These are phyloP conservation scores for Cladosporium sp. DNA, from an alignment of 2,329 filamentous ascomycete genomes.

Conservation along the genomic window DNA sequence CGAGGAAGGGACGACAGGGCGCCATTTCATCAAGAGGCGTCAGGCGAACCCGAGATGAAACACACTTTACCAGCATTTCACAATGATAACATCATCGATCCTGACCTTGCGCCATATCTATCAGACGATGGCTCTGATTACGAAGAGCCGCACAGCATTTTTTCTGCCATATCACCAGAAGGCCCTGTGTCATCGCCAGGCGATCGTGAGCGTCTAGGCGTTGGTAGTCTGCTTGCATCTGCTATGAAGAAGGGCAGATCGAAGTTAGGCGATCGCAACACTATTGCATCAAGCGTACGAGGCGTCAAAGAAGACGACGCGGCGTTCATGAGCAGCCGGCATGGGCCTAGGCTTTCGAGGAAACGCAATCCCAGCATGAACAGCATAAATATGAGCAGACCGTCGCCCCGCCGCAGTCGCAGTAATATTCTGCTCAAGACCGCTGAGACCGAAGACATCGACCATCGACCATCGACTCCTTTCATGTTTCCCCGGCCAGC, in stretches of 20 bases:
- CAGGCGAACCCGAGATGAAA: slow-evolving; percentile 62
- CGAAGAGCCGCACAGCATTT: slow-evolving; percentile 83
- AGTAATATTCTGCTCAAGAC: slow-evolving; percentile 51
- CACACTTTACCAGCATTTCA: slow-evolving; percentile 83
- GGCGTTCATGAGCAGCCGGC: slow-evolving; percentile 61
- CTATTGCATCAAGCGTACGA: slow-evolving; percentile 64
- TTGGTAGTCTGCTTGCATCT: slow-evolving; percentile 64
- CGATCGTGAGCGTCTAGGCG: slow-evolving; percentile 70
- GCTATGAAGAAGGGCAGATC: slow-evolving; percentile 73
- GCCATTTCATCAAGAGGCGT: slow-evolving; percentile 74
- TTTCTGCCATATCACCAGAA: slow-evolving; percentile 67
- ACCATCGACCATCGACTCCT: slow-evolving; percentile 17
- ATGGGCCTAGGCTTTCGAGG: slow-evolving; percentile 60
- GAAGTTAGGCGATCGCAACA: slow-evolving; percentile 66
- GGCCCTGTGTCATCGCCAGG: slow-evolving; percentile 41
- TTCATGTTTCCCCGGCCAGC: slow-evolving; percentile 12
- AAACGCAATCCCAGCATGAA: slow-evolving; percentile 80
- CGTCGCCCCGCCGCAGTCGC: slow-evolving; percentile 64
- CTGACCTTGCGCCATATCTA: slow-evolving; percentile 89
- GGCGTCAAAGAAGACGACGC: slow-evolving; percentile 59
- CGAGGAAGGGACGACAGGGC: slow-evolving; percentile 76
- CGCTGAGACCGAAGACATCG: slow-evolving; percentile 21
- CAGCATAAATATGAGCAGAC: slow-evolving; percentile 66
- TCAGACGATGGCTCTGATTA: slow-evolving; percentile 87
- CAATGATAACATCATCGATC: slow-evolving; percentile 97